Base-by-base conservation (phyloP, 306 rosid genomes). In the Erythrophleum fordii region DNA sequence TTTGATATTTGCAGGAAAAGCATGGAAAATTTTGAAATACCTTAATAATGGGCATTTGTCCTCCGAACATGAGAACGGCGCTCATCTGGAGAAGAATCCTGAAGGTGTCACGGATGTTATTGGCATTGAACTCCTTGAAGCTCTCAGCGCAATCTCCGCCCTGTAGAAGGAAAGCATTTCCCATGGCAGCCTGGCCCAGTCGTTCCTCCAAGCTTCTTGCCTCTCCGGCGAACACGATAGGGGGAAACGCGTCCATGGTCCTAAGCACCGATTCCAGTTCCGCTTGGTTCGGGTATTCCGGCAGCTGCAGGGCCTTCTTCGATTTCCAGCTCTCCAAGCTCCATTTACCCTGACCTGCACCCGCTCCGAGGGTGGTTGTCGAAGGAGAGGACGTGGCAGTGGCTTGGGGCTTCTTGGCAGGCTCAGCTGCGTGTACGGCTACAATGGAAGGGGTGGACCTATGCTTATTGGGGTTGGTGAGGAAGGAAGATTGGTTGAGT, bases 81-180 rank as follows among this genome's bases (percentile, higher is more conserved):
- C 97, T 87, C 97, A 93, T 93, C 83, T 93, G 94, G 42, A 93
- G 96, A 44, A 93, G 82, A 22, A 93, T 80, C 67, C 96, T 72
- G 83, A 93, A 89, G 56, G 97, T 93, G 76, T 93, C 97, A 64
- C 97, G 94, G 25, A 93, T 91, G 85, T 93, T 93, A 52, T 81
- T 84, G 34, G 90, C 94, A 59, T 93, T 76, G 82, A 93, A 91
- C 88, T 93, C 97, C 87, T 93, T 92, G 88, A 92, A 92, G 83
- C 95, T 92, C 88, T 92, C 95, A 37, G 97, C 97, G 41, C 97
- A 92, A 31, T 93, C 96, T 22, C 97, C 97, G 3, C 97, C 97
- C 39, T 93, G 97, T 1, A 93, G 89, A 42, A 93, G 90, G 77
- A 93, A 93, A 8, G 97, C 97, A 35, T 89, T 93, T 8, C 97